Percentiles rank a stretch among this genome's conserved stretches.
These are phyloP conservation scores for Ogataea nonfermentans DNA, from an alignment of 805 yeast genomes.

Conservation along the genomic window DNA sequence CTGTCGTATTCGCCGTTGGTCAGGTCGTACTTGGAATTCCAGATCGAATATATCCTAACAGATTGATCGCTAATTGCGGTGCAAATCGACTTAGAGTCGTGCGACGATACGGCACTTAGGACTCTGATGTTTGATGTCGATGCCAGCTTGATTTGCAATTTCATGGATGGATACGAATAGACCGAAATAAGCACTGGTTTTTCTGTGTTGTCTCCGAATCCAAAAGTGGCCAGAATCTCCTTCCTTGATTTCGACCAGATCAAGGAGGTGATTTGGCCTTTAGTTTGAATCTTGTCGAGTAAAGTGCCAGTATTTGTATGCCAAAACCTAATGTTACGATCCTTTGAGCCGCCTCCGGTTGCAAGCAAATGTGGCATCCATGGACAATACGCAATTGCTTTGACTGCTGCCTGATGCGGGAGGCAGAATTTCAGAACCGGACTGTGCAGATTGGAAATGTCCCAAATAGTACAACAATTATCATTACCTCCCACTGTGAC, in stretches of 20 bases:
- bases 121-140: slow-evolving; percentile 55
- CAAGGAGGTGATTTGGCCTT: slow-evolving; percentile 76
- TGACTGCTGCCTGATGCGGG: slow-evolving; percentile 81
- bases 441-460: slow-evolving; percentile 39
- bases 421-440: slow-evolving; percentile 50
- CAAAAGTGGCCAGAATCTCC: slow-evolving; percentile 78
- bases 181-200: slow-evolving; percentile 54
- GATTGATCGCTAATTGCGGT: slow-evolving; percentile 80
- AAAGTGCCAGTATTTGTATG: slow-evolving; percentile 77
- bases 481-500: slow-evolving; percentile 85
- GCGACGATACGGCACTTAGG: slow-evolving; percentile 64
- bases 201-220: slow-evolving; percentile 57
- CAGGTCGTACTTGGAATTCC: slow-evolving; percentile 50
- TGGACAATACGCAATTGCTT: slow-evolving; percentile 88
- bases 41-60: slow-evolving; percentile 68
- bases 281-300: slow-evolving; percentile 52
- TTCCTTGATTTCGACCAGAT: slow-evolving; percentile 67
- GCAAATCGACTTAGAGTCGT: slow-evolving; percentile 60
- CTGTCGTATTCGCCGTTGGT: slow-evolving; percentile 28
- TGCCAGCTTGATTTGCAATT: slow-evolving; percentile 45
- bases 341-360: slow-evolving; percentile 89
- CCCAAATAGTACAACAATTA: slow-evolving; percentile 78
- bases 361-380: slow-evolving; percentile 81
- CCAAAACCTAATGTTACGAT: slow-evolving; percentile 82
- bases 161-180: slow-evolving; percentile 67